Base-by-base conservation (phyloP, 1,139 yeast genomes). In the Saccharomyces pastorianus region DNA sequence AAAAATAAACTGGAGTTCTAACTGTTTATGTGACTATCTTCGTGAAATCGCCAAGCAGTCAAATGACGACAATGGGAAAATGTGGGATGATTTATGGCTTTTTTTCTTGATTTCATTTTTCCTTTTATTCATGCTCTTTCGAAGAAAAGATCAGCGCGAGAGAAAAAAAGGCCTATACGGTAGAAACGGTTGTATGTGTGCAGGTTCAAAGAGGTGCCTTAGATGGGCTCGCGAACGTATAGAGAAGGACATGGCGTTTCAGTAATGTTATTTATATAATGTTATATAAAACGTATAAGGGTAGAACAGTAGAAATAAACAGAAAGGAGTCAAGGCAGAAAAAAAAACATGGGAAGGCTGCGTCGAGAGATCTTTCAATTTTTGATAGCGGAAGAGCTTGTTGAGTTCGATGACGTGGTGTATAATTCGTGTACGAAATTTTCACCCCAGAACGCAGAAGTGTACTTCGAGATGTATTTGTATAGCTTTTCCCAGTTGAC, bases 381-480 rank as follows among this genome's bases (percentile, higher is more conserved):
- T 20, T 38, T 38, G 13, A 6, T 20, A 8, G 44, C 44, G 6
- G 44, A 38, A 8, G 44, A 38, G 44, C 44, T 38, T 38, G 44
- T 38, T 38, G 44, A 26, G 42, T 13, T 53, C 5, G 53, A 28
- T 6, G 48, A 25, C 7, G 64, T 62, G 48, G 79, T 83, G 61
- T 76, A 77, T 56, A 93, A 75, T 70, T 95, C 99, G 62, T 85
- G 85, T 49, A 93, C 99, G 71, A 93, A 93, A 64, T 85, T 86
- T 69, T 90, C 96, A 53, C 99, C 99, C 99, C 99, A 93, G 70
- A 82, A 93, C 4, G 88, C 90, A 26, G 96, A 87, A 9, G 99
- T 93, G 69, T 90, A 93, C 73, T 95, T 93, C 51, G 88, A 82
- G 60, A 93, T 89, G 69, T 93, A 93, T 58, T 80, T 82, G 75